A percentile compares a stretch with the other conserved stretches of the same genome.
Evolutionary conservation across 2,329 filamentous ascomycete genomes (phyloP).

Genomic region (Nemania serpens): DNA sequence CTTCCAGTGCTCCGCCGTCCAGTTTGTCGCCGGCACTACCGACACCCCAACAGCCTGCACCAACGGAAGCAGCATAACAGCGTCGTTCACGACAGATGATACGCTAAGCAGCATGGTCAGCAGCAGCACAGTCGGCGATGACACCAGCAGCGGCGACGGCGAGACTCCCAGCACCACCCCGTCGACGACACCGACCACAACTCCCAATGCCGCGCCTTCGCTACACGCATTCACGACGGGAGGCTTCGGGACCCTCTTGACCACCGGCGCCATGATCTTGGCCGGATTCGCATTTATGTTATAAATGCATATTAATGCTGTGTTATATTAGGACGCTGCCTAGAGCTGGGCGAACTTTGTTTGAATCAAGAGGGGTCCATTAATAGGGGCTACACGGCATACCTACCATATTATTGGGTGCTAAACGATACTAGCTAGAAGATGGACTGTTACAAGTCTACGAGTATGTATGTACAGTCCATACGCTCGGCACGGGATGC

Average conservation of each 20-base stretch:
- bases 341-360: too few relatives aligned
- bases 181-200: constrained; percentile 20
- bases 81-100: constrained; percentile 39
- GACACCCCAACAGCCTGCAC: constrained; percentile 41
- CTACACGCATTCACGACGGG: constrained; percentile 23
- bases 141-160: background rate
- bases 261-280: constrained; percentile 28
- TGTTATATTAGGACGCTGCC: background rate
- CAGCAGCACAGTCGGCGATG: constrained; percentile 22
- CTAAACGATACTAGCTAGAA: too few relatives aligned
- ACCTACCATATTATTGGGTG: too few relatives aligned
- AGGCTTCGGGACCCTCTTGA: constrained; percentile 26
- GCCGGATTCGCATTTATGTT: constrained; percentile 31
- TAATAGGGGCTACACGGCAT: too few relatives aligned
- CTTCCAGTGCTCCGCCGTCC: constrained; percentile 57
- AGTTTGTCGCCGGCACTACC: constrained; percentile 54
- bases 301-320: constrained; percentile 7
- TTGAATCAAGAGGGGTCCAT: too few relatives aligned
- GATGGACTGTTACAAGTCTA: too few relatives aligned
- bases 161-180: background rate
- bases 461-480: too few relatives aligned
- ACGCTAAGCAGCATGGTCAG: constrained; percentile 41
- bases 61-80: constrained; percentile 46
- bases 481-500: too few relatives aligned
- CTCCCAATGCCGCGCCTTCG: constrained; percentile 31